A percentile compares a stretch with the other conserved stretches of the same genome.
These are phyloP conservation scores for Lithohypha guttulata DNA, from an alignment of 2,329 filamentous ascomycete genomes.

Conservation along the genomic window DNA sequence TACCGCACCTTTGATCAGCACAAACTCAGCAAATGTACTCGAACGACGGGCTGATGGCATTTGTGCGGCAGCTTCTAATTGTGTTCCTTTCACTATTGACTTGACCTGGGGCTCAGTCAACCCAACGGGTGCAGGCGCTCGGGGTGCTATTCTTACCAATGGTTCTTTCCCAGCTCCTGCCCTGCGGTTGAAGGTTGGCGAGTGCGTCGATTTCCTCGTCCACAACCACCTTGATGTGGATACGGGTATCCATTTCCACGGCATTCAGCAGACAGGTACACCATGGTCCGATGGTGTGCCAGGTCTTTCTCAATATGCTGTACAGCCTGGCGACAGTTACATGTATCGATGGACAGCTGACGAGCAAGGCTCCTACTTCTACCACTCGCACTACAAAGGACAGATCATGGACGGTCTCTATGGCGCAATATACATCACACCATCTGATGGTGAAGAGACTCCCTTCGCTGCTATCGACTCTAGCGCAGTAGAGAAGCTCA, in stretches of 20 bases:
- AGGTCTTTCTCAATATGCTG: constrained; percentile 56
- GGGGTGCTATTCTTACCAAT: constrained; percentile 60
- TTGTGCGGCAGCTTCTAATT: constrained; percentile 31
- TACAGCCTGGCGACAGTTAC: constrained; percentile 52
- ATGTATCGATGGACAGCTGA: constrained; percentile 47
- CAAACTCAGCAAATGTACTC: constrained; percentile 28
- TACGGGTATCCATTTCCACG: constrained; percentile 65
- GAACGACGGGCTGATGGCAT: constrained; percentile 32
- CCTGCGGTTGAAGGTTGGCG: constrained; percentile 63
- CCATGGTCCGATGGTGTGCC: constrained; percentile 64
- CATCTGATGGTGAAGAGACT: constrained; percentile 26
- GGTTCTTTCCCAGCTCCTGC: constrained; percentile 63
- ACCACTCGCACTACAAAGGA: constrained; percentile 55
- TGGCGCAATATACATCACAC: constrained; percentile 52
- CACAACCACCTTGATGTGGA: constrained; percentile 56
- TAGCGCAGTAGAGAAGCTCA: constrained; percentile 34
- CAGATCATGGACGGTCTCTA: constrained; percentile 61
- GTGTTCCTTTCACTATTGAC: constrained; percentile 24
- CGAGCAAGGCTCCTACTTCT: constrained; percentile 50
- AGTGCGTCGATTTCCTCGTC: constrained; percentile 58
- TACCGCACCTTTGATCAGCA: constrained; percentile 5
- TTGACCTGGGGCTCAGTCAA: constrained; percentile 27
- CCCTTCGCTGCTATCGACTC: constrained; percentile 44
- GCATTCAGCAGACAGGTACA: constrained; percentile 65
- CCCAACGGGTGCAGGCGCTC: constrained; percentile 33